A percentile compares a stretch with the other conserved stretches of the same genome.
Evolutionary conservation across 169 alveolate species (phyloP).

Genomic region (Eimeria acervulina): DNA sequence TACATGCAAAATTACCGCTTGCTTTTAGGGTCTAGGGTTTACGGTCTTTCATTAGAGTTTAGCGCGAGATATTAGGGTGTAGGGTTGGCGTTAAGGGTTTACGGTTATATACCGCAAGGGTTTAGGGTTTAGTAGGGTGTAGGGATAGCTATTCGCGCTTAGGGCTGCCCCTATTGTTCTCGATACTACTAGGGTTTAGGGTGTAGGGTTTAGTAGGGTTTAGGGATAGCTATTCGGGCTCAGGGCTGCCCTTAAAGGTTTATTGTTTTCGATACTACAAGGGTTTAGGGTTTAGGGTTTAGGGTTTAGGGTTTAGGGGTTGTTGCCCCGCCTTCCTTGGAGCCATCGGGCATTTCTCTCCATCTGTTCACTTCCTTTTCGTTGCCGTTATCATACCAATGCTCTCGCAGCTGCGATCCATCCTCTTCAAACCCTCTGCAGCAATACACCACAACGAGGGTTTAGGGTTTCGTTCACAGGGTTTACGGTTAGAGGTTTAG

Average conservation of each 20-base stretch:
- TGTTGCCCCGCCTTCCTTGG: neutral
- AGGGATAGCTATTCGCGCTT: neutral
- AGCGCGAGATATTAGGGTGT: neutral
- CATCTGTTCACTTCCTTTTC: constrained; percentile 78
- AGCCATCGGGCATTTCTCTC: constrained; percentile 59
- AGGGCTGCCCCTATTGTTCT: too few species aligned
- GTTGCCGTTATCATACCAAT: constrained; percentile 80
- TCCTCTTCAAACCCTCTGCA: constrained; percentile 24
- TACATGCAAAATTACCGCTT: neutral
- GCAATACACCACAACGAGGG: neutral
- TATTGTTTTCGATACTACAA: too few species aligned
- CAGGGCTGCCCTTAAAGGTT: too few species aligned
- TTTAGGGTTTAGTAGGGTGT: neutral
- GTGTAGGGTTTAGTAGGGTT: constrained; percentile 13
- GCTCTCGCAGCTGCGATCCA: constrained; percentile 54
- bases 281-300: constrained; percentile 9
- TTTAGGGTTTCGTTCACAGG: neutral
- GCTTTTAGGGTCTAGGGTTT: neutral
- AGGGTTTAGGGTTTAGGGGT: constrained; percentile 4
- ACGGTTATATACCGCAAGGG: too few species aligned
- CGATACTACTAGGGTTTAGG: neutral
- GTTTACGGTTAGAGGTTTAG: too few species aligned
- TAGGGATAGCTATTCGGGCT: neutral
- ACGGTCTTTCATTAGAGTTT: too few species aligned
- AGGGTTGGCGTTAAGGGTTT: constrained; percentile 4